phyloP scores from a whole-genome alignment of 2,329 filamentous ascomycete genomes.

The Fusarium musae region DNA sequence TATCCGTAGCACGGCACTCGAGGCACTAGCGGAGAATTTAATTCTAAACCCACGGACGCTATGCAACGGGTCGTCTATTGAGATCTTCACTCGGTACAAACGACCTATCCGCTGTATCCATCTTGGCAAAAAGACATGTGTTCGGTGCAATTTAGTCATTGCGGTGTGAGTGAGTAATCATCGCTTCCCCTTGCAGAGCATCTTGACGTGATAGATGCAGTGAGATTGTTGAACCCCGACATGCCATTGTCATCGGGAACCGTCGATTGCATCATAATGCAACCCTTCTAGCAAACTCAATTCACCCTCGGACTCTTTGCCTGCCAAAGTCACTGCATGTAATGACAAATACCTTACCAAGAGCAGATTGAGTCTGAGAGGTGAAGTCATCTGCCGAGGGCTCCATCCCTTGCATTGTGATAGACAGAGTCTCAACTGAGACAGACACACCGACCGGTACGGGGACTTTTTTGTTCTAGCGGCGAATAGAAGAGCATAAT shows the following conservation, averaged over 20 bases:
- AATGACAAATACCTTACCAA: not conserved
- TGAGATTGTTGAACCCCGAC: not conserved
- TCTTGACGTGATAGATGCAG: not conserved
- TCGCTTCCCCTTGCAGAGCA: not conserved
- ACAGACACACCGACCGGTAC: conserved; percentile 24
- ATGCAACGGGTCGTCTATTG: conserved; percentile 31
- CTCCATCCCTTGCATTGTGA: conserved; percentile 27
- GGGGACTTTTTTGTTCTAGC: conserved; percentile 19
- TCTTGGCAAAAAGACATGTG: conserved; percentile 1
- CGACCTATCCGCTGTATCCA: not conserved
- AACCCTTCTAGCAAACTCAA: not conserved
- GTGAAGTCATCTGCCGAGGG: not conserved
- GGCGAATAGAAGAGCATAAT: not conserved
- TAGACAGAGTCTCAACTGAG: conserved; percentile 17
- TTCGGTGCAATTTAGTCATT: not conserved
- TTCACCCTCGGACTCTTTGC: not conserved
- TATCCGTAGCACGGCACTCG: not conserved
- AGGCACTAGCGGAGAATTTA: conserved; percentile 26
- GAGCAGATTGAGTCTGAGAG: not conserved
- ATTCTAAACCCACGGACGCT: conserved; percentile 8
- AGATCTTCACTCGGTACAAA: conserved; percentile 38
- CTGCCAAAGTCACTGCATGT: too few relatives aligned
- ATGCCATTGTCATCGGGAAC: not conserved
- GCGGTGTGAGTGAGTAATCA: not conserved
- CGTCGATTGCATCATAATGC: too few relatives aligned